Conservation (phyloP, 768 basidiomycete genomes). For the Favolaschia claudopus region DNA sequence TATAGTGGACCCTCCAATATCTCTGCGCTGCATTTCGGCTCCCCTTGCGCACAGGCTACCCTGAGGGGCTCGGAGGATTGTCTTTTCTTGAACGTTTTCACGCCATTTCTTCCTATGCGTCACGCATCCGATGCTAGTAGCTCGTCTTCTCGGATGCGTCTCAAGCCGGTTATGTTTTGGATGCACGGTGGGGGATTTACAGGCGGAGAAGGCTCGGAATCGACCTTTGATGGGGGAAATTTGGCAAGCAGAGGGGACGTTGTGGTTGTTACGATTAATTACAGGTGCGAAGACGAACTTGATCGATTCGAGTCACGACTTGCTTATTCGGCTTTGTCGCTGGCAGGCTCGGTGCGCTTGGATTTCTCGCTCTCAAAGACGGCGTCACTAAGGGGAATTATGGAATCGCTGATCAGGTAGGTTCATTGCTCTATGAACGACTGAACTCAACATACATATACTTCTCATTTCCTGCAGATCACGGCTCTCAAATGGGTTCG, state of each 20-base stretch:
- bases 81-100: constrained; percentile 56
- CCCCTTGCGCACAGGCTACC: constrained; percentile 39
- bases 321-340: too few species aligned
- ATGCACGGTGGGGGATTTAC: constrained; percentile 60
- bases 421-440: too few species aligned
- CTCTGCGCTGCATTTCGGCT: constrained; percentile 41
- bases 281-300: constrained; percentile 45
- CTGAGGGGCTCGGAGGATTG: constrained; percentile 47
- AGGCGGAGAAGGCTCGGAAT: constrained; percentile 46
- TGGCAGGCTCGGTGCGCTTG: constrained; percentile 47
- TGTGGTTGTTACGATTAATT: constrained; percentile 51
- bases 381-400: constrained; percentile 54
- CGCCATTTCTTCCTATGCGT: constrained; percentile 43
- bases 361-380: constrained; percentile 52
- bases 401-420: constrained; percentile 53
- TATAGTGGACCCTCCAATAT: constrained; percentile 34
- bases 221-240: constrained; percentile 52
- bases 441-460: too few species aligned
- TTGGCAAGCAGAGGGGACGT: constrained; percentile 50
- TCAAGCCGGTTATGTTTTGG: constrained; percentile 57
- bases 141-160: too few species aligned
- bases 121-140: constrained; percentile 21
- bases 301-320: constrained; percentile 32
- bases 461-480: too few species aligned
- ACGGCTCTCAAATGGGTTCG: constrained; percentile 55